These are phyloP conservation scores for Turnera subulata DNA, from an alignment of 345 rosid species.

Conservation along the genomic window DNA sequence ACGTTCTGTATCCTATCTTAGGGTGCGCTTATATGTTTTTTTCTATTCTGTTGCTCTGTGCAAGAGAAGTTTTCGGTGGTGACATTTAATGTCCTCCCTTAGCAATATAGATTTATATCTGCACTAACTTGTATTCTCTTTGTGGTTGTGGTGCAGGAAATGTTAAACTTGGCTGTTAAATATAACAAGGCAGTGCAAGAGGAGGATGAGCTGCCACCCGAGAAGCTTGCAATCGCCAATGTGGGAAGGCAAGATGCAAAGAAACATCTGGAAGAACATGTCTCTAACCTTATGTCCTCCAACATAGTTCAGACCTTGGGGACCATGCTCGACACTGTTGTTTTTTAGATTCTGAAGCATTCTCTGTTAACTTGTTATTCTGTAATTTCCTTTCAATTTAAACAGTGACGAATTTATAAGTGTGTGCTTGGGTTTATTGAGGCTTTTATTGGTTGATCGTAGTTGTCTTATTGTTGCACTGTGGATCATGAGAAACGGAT, in stretches of 20 bases:
- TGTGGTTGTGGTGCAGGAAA: constrained; percentile 52
- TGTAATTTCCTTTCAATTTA: neutral
- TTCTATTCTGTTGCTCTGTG: neutral
- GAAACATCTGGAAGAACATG: constrained; percentile 96
- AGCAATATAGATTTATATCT: neutral
- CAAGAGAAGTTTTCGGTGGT: neutral
- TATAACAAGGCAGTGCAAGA: constrained; percentile 98
- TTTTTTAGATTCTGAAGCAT: constrained; percentile 39
- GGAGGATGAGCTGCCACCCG: constrained; percentile 93
- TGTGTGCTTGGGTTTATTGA: no score
- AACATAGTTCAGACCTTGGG: constrained; percentile 97
- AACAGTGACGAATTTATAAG: neutral
- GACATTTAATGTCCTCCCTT: neutral
- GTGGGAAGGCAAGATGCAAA: constrained; percentile 99
- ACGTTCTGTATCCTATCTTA: neutral
- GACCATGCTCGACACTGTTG: constrained; percentile 96
- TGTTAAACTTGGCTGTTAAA: constrained; percentile 73
- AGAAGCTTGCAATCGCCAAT: constrained; percentile 86
- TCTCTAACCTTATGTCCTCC: constrained; percentile 94
- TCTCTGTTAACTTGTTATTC: neutral
- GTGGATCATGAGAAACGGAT: no score
- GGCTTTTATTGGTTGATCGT: no score
- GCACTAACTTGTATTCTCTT: neutral
- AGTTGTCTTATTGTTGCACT: no score
- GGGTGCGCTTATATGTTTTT: no score